Base-by-base conservation (phyloP, 257 asterid species). In the Hygrophila difformis region DNA sequence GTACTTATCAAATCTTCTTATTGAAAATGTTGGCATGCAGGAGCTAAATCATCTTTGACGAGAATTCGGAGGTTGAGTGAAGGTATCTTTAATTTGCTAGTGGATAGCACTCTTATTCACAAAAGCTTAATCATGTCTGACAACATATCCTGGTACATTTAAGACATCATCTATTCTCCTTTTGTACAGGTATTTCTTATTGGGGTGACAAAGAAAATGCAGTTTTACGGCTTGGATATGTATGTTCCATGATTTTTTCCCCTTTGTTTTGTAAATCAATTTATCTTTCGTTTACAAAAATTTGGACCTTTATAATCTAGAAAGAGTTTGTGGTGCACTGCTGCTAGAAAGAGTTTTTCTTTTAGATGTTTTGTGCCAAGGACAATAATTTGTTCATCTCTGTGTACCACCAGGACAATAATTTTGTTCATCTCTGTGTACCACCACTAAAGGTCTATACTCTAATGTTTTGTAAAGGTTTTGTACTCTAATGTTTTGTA, bases 151-250 rank as follows among this genome's bases (percentile, higher is more conserved):
- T n/a, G n/a, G n/a, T n/a, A n/a, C n/a, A n/a, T n/a, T n/a, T n/a
- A n/a, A n/a, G n/a, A n/a, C n/a, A n/a, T n/a, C n/a, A n/a, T n/a
- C n/a, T 15, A 6, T 15, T 21, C 15, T 41, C 2, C 13, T 19
- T 47, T 29, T 35, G 24, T 47, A n/a, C 76, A 77, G 85, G 80
- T 41, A 35, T 49, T 53, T 68, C 79, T 49, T 31, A 57, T 49
- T 67, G 74, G 76, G 66, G 70, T 38, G 79, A 73, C 64, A 54
- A 58, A 67, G 82, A 77, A 43, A 79, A 82, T 29, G 58, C 51
- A 34, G 34, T 21, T 52, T 60, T 77, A 52, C 87, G 87, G 22
- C 26, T 77, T 37, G 79, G 82, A 64, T 60, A 70, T 56, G 87
- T 77, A 73, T 18, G 76, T 39, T 43, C 54, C 45, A 1, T 15